phyloP scores from a whole-genome alignment of 495 filamentous ascomycete species.

The Aspergillus steynii region DNA sequence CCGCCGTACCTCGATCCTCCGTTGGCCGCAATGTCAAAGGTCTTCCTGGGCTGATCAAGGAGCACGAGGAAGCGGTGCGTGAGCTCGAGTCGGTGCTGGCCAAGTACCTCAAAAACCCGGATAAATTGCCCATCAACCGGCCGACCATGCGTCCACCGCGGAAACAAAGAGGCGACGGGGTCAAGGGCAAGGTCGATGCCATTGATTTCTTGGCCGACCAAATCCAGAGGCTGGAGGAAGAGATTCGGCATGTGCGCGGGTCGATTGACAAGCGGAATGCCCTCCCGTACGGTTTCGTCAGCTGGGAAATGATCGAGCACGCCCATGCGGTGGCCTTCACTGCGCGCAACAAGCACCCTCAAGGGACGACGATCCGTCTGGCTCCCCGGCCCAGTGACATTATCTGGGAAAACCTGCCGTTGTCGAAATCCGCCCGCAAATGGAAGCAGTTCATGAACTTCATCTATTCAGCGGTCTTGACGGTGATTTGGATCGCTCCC shows the following conservation, averaged over 20 bases:
- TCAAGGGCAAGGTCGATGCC: conserved; percentile 70
- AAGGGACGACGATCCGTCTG: conserved; percentile 74
- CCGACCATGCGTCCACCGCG: conserved; percentile 78
- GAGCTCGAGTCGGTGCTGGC: conserved; percentile 80
- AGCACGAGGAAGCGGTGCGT: conserved; percentile 79
- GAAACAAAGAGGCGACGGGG: conserved; percentile 53
- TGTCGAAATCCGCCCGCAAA: conserved; percentile 62
- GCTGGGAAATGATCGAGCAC: conserved; percentile 81
- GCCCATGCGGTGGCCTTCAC: conserved; percentile 87
- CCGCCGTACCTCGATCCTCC: conserved; percentile 72
- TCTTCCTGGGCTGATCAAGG: conserved; percentile 76
- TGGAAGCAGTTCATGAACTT: conserved; percentile 77
- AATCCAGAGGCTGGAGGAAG: conserved; percentile 76
- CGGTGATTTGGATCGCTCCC: conserved; percentile 87
- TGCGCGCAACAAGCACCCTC: conserved; percentile 74
- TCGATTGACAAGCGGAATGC: conserved; percentile 83
- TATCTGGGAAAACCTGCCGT: conserved; percentile 90
- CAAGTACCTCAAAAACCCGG: conserved; percentile 85
- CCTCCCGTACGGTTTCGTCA: conserved; percentile 91
- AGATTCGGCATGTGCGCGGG: conserved; percentile 79
- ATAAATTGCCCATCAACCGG: conserved; percentile 74
- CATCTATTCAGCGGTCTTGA: conserved; percentile 78
- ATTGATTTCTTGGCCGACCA: conserved; percentile 90
- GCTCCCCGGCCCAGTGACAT: conserved; percentile 89
- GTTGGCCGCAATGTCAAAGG: conserved; percentile 91